phyloP scores from a whole-genome alignment of 2,329 filamentous ascomycete genomes.

The Penicillium thymicola region DNA sequence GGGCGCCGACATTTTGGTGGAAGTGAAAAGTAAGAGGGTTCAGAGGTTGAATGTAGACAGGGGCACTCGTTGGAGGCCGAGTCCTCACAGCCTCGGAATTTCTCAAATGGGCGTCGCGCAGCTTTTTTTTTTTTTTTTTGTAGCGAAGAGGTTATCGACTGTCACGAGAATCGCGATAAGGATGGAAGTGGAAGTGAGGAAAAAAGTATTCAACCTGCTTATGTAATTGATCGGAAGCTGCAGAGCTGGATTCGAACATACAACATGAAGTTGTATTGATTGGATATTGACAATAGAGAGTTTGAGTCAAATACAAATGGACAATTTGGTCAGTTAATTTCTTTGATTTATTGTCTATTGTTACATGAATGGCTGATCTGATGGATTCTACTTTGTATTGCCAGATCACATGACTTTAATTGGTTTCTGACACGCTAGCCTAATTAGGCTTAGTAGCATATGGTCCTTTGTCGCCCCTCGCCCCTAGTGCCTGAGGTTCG shows the following conservation, averaged over 20 bases:
- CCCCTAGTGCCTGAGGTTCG: neutral
- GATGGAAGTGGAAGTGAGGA: neutral
- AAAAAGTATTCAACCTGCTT: slow-evolving; percentile 8
- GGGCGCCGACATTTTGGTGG: slow-evolving; percentile 30
- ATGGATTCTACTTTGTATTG: neutral
- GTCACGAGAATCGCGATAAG: slow-evolving; percentile 11
- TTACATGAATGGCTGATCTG: neutral
- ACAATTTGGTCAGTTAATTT: neutral
- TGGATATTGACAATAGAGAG: neutral
- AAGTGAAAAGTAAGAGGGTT: neutral
- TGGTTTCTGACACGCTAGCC: neutral
- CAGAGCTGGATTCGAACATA: neutral
- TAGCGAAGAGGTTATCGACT: slow-evolving; percentile 3
- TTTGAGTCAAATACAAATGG: neutral
- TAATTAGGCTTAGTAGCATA: neutral
- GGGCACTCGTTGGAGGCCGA: slow-evolving; percentile 1
- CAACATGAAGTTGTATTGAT: neutral
- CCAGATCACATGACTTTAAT: neutral
- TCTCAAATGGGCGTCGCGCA: neutral
- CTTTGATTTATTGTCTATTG: neutral
- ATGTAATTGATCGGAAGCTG: neutral
- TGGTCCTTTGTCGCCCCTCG: neutral
- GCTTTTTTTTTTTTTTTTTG: slow-evolving; percentile 1
- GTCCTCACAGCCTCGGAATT: slow-evolving; percentile 1
- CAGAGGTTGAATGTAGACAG: neutral